Percentiles rank a stretch among this genome's conserved stretches.
Evolutionary conservation across 192 early-diverging fungal genomes (phyloP).

Genomic region (Allomyces javanicus): DNA sequence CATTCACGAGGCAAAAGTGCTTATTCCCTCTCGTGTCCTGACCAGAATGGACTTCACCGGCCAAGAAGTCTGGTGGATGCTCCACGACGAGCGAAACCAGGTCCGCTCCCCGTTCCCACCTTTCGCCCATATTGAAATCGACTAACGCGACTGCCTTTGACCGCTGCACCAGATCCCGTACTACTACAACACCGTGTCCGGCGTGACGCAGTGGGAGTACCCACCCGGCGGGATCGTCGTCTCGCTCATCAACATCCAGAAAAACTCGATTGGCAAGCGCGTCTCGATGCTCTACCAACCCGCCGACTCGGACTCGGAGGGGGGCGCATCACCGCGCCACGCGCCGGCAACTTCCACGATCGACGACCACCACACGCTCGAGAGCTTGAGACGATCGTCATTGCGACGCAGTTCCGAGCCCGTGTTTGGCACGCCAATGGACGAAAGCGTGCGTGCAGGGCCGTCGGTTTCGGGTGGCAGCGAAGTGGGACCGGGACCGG

Average conservation of each 20-base stretch:
- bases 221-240: conserved; percentile 51
- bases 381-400: no score
- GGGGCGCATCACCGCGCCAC: no score
- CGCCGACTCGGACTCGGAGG: no score
- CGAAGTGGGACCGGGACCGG: no score
- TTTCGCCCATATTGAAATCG: conserved; percentile 18
- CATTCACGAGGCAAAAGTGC: conserved; percentile 2
- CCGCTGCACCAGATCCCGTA: conserved; percentile 51
- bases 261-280: conserved; percentile 59
- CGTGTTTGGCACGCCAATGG: no score
- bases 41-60: neutral
- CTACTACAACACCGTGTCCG: conserved; percentile 77
- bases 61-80: neutral
- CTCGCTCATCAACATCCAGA: conserved; percentile 24
- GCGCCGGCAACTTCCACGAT: no score
- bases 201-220: conserved; percentile 69
- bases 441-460: no score
- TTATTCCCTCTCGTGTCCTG: neutral
- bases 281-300: conserved; percentile 25
- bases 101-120: neutral
- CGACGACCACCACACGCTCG: no score
- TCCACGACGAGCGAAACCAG: neutral
- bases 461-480: no score
- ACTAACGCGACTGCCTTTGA: conserved; percentile 27
- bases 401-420: no score